These are phyloP conservation scores for Diutina neorugosa DNA, from an alignment of 1,139 yeast species.

Conservation along the genomic window DNA sequence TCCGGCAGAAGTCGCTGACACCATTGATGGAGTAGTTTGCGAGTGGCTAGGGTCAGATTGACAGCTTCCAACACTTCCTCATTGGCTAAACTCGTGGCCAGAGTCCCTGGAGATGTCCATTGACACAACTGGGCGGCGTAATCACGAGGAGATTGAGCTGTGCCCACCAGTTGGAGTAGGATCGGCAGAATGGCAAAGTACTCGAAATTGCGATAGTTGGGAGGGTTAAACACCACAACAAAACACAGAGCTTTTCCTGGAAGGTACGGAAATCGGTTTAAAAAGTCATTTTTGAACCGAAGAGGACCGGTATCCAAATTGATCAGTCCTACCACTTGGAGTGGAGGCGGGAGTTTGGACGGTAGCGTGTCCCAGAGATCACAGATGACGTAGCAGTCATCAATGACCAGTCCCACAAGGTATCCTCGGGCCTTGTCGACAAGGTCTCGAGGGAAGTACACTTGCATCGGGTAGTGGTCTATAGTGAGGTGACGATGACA, in stretches of 20 bases:
- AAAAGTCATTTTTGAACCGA: neutral
- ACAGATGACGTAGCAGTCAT: neutral
- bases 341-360: neutral
- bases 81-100: neutral
- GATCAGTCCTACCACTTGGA: neutral
- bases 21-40: neutral
- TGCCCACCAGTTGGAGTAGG: conserved; percentile 29
- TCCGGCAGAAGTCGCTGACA: neutral
- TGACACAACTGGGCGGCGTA: neutral
- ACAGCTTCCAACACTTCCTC: neutral
- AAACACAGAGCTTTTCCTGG: neutral
- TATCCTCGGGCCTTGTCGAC: neutral
- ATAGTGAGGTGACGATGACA: too few relatives aligned
- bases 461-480: neutral
- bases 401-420: neutral
- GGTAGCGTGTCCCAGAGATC: neutral
- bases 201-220: conserved; percentile 62
- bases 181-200: conserved; percentile 71
- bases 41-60: neutral
- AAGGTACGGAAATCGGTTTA: neutral
- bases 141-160: neutral
- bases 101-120: neutral
- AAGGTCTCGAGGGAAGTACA: neutral
- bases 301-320: neutral
- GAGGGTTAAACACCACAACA: conserved; percentile 58